Percentiles rank a stretch among this genome's conserved stretches.
These are phyloP conservation scores for Trypanosomatidae sp. DNA, from an alignment of 208 protist genomes.

Conservation along the genomic window DNA sequence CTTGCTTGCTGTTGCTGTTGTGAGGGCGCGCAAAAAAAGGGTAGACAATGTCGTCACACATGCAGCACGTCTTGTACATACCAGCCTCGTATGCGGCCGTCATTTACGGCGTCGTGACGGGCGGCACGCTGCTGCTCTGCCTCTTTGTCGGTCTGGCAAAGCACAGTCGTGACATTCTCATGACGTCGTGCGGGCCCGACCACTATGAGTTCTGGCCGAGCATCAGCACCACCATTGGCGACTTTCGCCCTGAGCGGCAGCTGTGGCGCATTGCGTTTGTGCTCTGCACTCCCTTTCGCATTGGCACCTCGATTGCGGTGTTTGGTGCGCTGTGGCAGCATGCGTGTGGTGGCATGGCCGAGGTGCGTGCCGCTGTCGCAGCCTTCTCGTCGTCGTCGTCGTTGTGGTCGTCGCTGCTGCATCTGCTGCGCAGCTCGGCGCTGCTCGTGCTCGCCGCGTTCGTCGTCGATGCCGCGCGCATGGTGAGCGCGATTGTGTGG, in stretches of 20 bases:
- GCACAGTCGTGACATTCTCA: slow-evolving; percentile 33
- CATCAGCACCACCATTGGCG: slow-evolving; percentile 51
- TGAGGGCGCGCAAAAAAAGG: neutral
- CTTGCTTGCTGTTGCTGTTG: neutral
- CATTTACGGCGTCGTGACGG: slow-evolving; percentile 31
- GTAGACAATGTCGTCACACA: slow-evolving; percentile 1
- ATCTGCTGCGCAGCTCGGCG: slow-evolving; percentile 29
- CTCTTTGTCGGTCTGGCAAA: slow-evolving; percentile 30
- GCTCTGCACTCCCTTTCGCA: slow-evolving; percentile 33
- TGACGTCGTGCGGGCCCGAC: slow-evolving; percentile 25
- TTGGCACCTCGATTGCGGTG: slow-evolving; percentile 25
- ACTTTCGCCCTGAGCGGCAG: slow-evolving; percentile 57
- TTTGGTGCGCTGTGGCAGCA: slow-evolving; percentile 56
- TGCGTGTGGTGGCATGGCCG: slow-evolving; percentile 20
- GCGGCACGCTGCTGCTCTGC: slow-evolving; percentile 18
- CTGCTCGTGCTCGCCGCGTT: slow-evolving; percentile 32
- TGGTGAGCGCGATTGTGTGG: slow-evolving; percentile 28
- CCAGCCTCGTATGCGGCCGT: slow-evolving; percentile 47
- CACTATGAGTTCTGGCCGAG: slow-evolving; percentile 70
- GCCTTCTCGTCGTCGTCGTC: too few relatives aligned
- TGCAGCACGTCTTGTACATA: slow-evolving; percentile 59
- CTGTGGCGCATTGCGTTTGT: slow-evolving; percentile 46
- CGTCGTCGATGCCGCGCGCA: slow-evolving; percentile 25
- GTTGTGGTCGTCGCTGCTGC: too few relatives aligned
- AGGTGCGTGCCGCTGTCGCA: too few relatives aligned